Evolutionary conservation across 2,329 filamentous ascomycete species (phyloP).

Genomic region (Diaporthe vaccinii): DNA sequence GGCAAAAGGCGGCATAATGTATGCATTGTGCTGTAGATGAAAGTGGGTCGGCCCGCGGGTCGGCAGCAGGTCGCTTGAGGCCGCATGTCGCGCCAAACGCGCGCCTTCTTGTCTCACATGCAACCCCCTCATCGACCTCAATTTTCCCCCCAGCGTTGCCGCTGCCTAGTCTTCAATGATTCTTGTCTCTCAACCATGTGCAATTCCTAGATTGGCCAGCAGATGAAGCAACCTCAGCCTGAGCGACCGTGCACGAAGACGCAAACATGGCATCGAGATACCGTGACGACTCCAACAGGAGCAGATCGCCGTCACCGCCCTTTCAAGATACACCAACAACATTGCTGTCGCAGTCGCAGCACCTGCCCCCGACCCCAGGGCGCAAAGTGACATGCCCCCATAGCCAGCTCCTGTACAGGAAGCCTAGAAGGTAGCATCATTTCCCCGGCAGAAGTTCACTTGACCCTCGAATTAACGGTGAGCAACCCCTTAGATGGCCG

Average conservation of each 20-base stretch:
- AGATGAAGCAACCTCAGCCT: neutral
- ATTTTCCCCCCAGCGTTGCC: neutral
- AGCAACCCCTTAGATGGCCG: constrained; percentile 12
- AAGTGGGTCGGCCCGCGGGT: constrained; percentile 21
- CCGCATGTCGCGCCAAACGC: constrained; percentile 17
- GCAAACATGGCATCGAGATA: constrained; percentile 1
- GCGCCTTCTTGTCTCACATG: constrained; percentile 26
- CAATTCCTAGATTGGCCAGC: neutral
- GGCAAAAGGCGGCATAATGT: neutral
- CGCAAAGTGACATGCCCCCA: constrained; percentile 33
- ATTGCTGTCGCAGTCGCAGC: constrained; percentile 19
- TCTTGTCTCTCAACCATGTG: neutral
- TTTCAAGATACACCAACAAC: constrained; percentile 33
- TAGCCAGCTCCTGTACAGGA: constrained; percentile 31
- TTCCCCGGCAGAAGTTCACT: no score
- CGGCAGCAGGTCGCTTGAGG: constrained; percentile 8
- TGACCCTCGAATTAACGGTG: neutral
- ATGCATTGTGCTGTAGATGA: constrained; percentile 3
- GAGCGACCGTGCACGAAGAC: neutral
- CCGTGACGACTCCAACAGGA: neutral
- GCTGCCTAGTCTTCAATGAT: neutral
- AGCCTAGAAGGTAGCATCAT: constrained; percentile 25
- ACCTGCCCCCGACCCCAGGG: constrained; percentile 23
- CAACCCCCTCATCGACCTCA: constrained; percentile 28
- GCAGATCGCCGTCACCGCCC: constrained; percentile 31